Evolutionary conservation across 345 rosid species (phyloP), one percentile per base, ranked within the genome.

Genomic region (Salix koriyanagi): DNA sequence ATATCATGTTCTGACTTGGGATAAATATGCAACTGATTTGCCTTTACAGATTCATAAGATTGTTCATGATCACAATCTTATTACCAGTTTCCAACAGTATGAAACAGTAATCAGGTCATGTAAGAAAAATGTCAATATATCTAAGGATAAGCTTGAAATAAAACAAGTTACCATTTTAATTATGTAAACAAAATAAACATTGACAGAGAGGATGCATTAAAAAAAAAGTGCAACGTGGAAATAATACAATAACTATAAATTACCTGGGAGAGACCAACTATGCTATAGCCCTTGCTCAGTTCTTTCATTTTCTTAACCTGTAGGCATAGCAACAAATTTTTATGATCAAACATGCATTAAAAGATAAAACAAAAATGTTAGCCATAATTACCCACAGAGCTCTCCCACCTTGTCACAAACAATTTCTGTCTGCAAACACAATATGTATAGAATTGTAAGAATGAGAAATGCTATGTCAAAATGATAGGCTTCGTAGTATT

Each of bases 261-360:
- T 70, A 90, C 98, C 95, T 92, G 99, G 67, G 97, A 95, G 76
- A 90, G 92, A 67, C 95, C 99, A 84, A 95, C 97, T 25, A 95
- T 85, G 85, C 87, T 90, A 86, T 88, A 91, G 60, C 99, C 99
- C 71, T 86, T 76, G 44, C 89, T 88, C 81, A 95, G 81, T 83
- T 88, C 94, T 85, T 89, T 74, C 92, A 93, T 91, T 81, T 85
- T 61, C 82, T 90, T 91, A 86, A 95, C 92, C 94, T 90, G 76
- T 28, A 73, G 32, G 70, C 69, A 60, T 54, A 56, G 72, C 41
- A 76, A 15, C 75, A 68, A 73, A 50, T 37, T 81, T 74, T 79
- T 71, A 83, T 69, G 71, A 65, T 13, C 44, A 39, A 14, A 65
- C 11, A 64, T 65, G 65, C 60, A 34, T 5, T 36, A 73, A 71